Evolutionary conservation across 345 rosid genomes (phyloP).

Genomic region (Hevea brasiliensis): DNA sequence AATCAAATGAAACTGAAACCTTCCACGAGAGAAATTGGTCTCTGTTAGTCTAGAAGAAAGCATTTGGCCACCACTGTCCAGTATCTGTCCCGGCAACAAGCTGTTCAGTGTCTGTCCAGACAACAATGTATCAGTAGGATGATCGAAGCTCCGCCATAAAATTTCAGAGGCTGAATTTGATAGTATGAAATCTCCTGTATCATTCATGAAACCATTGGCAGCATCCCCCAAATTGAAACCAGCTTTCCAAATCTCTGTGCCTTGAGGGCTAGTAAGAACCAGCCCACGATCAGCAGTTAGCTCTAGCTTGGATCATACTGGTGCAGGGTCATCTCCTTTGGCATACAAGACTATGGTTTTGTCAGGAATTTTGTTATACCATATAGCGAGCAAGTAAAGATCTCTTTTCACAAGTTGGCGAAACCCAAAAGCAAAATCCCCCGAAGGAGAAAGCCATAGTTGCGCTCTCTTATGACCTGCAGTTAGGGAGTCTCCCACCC

Average conservation of each 20-base stretch:
- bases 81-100: too few relatives aligned
- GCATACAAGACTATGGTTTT: conserved; percentile 39
- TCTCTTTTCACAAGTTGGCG: conserved; percentile 8
- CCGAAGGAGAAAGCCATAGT: conserved; percentile 33
- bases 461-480: neutral
- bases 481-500: neutral
- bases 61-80: conserved; percentile 1
- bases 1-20: conserved; percentile 33
- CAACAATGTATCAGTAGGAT: conserved; percentile 38
- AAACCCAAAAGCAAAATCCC: conserved; percentile 40
- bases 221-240: neutral
- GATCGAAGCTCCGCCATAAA: conserved; percentile 36
- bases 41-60: conserved; percentile 31
- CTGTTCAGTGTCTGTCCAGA: too few relatives aligned
- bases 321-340: conserved; percentile 17
- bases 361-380: conserved; percentile 33
- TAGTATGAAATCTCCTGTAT: conserved; percentile 34
- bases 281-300: conserved; percentile 26
- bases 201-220: conserved; percentile 26
- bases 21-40: conserved; percentile 39
- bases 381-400: conserved; percentile 36
- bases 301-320: conserved; percentile 24
- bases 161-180: neutral
- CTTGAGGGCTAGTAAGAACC: conserved; percentile 27
- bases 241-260: conserved; percentile 28